Evolutionary conservation across 73 alveolate genomes (phyloP).

Genomic region (Paramecium octaurelia): DNA sequence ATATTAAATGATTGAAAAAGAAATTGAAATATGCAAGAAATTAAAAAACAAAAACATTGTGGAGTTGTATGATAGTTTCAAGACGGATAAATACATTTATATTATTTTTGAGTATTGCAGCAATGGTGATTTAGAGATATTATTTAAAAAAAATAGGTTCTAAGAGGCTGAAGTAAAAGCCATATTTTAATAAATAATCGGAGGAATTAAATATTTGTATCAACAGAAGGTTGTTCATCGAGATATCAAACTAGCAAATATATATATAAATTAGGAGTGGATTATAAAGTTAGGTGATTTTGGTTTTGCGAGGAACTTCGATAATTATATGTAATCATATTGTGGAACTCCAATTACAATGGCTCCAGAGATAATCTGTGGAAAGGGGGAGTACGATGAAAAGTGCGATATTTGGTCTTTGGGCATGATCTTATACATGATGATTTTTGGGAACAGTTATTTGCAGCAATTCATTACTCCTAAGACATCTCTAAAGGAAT

Average conservation of each 20-base stretch:
- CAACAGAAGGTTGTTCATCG: slow-evolving; percentile 77
- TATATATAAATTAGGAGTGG: slow-evolving; percentile 47
- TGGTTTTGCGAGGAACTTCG: slow-evolving; percentile 44
- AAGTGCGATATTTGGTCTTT: slow-evolving; percentile 36
- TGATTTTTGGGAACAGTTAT: slow-evolving; percentile 11
- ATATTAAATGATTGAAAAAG: not conserved
- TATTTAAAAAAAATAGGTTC: not conserved
- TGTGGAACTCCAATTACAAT: slow-evolving; percentile 22
- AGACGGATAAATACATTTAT: not conserved
- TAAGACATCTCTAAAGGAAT: not conserved
- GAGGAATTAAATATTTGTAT: slow-evolving; percentile 76
- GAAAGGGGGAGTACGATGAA: slow-evolving; percentile 6
- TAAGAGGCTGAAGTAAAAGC: not conserved
- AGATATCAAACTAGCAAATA: slow-evolving; percentile 87
- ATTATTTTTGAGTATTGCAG: slow-evolving; percentile 39
- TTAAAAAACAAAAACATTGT: not conserved
- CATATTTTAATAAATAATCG: slow-evolving; percentile 57
- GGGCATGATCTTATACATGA: slow-evolving; percentile 54
- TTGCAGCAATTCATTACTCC: not conserved
- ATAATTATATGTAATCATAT: not conserved
- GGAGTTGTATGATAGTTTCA: not conserved
- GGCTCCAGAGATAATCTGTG: slow-evolving; percentile 40
- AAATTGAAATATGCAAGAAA: not conserved
- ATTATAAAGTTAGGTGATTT: slow-evolving; percentile 44
- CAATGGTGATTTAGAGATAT: slow-evolving; percentile 49